Evolutionary conservation across 2,329 filamentous ascomycete genomes (phyloP).

Genomic region (Aspergillus ochraceus): DNA sequence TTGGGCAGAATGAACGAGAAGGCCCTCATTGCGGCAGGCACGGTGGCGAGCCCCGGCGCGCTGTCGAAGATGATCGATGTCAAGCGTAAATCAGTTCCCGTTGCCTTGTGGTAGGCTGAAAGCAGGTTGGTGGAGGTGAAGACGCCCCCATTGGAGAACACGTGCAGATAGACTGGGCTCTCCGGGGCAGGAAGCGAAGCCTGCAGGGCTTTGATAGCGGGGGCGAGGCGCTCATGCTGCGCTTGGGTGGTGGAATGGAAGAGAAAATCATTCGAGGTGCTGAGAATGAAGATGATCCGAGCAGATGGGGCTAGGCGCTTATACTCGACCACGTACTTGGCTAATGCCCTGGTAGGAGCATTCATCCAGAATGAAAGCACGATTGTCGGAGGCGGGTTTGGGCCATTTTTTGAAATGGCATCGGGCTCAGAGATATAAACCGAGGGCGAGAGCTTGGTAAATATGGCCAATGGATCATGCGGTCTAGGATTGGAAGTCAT

Average conservation of each 20-base stretch:
- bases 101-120: constrained; percentile 35
- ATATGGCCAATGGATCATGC: constrained; percentile 25
- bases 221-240: constrained; percentile 30
- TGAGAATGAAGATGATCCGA: constrained; percentile 45
- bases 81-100: constrained; percentile 37
- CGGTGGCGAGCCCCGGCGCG: constrained; percentile 41
- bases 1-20: constrained; percentile 38
- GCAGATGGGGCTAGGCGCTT: constrained; percentile 43
- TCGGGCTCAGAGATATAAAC: constrained; percentile 41
- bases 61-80: constrained; percentile 48
- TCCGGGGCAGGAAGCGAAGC: constrained; percentile 18
- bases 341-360: constrained; percentile 43
- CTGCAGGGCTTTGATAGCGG: constrained; percentile 38
- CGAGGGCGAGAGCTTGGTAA: constrained; percentile 38
- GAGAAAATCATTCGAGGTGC: constrained; percentile 36
- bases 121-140: constrained; percentile 42
- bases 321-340: constrained; percentile 51
- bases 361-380: constrained; percentile 53
- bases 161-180: constrained; percentile 43
- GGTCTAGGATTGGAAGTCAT: constrained; percentile 10
- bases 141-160: constrained; percentile 54
- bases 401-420: constrained; percentile 7
- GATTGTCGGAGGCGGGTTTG: constrained; percentile 33
- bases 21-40: constrained; percentile 29
- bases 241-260: constrained; percentile 22